Evolutionary conservation across 78 protist species (phyloP).

Genomic region (Paulinella micropora): DNA sequence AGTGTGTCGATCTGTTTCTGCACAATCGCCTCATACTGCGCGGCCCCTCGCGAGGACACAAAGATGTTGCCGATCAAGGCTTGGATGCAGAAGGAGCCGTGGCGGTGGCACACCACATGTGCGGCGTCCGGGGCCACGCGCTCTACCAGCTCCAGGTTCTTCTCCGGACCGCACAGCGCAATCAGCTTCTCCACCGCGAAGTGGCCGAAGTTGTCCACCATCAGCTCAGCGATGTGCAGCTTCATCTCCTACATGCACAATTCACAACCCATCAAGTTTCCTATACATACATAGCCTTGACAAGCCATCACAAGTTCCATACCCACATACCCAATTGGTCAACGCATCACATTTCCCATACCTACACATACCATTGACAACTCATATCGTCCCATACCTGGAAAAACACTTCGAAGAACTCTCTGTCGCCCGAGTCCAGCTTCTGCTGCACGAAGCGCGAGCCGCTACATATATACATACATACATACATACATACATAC

Average conservation of each 20-base stretch:
- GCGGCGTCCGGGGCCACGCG: background rate
- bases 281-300: background rate
- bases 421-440: no score
- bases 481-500: no score
- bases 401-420: no score
- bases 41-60: no score
- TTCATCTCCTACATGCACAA: background rate
- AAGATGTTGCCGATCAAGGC: background rate
- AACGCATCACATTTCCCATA: background rate
- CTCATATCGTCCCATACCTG: no score
- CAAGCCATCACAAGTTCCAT: background rate
- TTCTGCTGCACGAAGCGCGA: no score
- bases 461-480: no score
- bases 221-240: background rate
- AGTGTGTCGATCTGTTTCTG: background rate
- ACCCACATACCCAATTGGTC: background rate
- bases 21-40: no score
- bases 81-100: background rate
- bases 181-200: background rate
- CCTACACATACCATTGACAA: background rate
- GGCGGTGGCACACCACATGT: background rate
- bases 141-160: background rate
- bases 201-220: background rate
- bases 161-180: background rate
- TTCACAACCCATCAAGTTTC: no score